Evolutionary conservation across 352 stramenopile genomes (phyloP), one percentile per base, ranked within the genome.

Genomic region (Globisporangium heterothallicum): DNA sequence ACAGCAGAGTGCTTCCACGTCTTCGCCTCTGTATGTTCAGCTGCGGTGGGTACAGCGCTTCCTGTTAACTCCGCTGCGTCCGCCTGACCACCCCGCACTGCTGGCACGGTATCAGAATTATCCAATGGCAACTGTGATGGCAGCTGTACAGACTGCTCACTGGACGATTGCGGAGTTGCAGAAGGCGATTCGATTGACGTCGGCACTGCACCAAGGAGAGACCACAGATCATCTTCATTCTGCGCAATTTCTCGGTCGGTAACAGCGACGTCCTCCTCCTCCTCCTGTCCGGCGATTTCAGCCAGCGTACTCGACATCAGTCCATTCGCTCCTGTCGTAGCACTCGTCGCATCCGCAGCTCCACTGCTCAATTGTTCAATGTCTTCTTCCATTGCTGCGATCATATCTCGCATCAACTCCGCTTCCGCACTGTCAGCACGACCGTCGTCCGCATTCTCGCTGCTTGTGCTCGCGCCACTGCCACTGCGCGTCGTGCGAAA

Each of bases 211-310:
- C 63, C 63, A 19, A 86, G 54, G 14, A 90, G 53, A 24, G 63
- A 60, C 44, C 83, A 50, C 7, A 88, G 57, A 12, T 84, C 69
- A 14, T 87, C 71, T 49, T 88, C 77, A 40, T 86, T 76, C 41
- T 74, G 66, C 22, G 42, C 57, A 55, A 88, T 83, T 49, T 86
- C 74, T n/a, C 27, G 42, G 16, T 78, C 68, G 2, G 49, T 59
- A 16, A 50, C 41, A 22, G 25, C 7, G 13, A 21, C 57, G 14
- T 66, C 50, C 40, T 43, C 44, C 22, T 41, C 40, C 0, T 34
- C 19, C 0, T 50, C 48, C 8, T 59, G 42, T 6, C 67, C 61
- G 3, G 49, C 24, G n/a, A 8, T 19, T 38, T 41, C 41, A 40
- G 34, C 42, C 32, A 16, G 12, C 14, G 32, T 18, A 6, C 32